Evolutionary conservation across 768 basidiomycete genomes (phyloP), one percentile per base, ranked within the genome.

Genomic region (Cystofilobasidium bisporidii): DNA sequence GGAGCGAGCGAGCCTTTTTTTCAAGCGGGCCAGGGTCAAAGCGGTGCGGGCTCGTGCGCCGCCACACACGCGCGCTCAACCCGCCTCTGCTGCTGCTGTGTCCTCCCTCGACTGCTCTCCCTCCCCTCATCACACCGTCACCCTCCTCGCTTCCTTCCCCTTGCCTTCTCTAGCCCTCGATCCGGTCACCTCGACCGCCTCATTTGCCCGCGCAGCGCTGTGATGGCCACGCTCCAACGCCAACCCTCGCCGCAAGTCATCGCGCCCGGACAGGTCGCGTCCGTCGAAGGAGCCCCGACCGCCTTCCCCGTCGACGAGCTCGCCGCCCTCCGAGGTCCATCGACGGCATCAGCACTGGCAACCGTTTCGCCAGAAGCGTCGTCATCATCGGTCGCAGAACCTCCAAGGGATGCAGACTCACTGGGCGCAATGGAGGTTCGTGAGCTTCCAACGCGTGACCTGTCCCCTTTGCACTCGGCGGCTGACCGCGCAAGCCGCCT

Each of bases 171-270:
- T n/a, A n/a, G 15, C 14, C n/a, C n/a, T n/a, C n/a, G n/a, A n/a
- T n/a, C n/a, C n/a, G n/a, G n/a, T n/a, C n/a, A n/a, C n/a, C n/a
- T n/a, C n/a, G n/a, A 5, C 22, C 24, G 20, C 20, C 30, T 24
- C 36, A 1, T 26, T n/a, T 30, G 36, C 30, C 30, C 26, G 40
- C 22, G 36, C 3, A 24, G 32, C 11, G 17, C 45, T 6, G n/a
- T 30, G 26, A 64, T 64, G 63, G 63, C 63, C 33, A 64, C 63
- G 24, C 26, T 64, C 24, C 53, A 64, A 41, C 63, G 63, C 36
- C 55, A 32, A 3, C 28, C 30, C 33, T 32, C 30, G 41, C 22
- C 61, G 43, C 22, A 0, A 12, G 15, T 10, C 12, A 26, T 40
- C 15, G 33, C 36, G 12, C 20, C 40, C n/a, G n/a, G n/a, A n/a